Base-by-base conservation (phyloP, 1,284 basidiomycete species). In the Ganoderma lucidum region DNA sequence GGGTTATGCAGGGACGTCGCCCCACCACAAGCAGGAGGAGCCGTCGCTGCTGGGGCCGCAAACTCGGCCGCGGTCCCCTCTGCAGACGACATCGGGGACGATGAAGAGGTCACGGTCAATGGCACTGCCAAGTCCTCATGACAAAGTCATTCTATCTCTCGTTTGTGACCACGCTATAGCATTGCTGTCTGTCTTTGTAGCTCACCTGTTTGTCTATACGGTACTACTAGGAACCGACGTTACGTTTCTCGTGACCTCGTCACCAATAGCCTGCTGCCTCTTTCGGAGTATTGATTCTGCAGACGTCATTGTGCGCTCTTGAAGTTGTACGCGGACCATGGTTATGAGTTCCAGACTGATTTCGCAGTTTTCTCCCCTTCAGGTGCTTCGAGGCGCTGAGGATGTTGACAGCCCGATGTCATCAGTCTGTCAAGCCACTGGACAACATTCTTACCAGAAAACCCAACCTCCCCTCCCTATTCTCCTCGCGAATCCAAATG, bases 61-160 rank as follows among this genome's bases (percentile, higher is more conserved):
- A 90, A 88, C 4, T 94, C 93, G 15, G 93, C 93, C 3, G 88
- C 91, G 30, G 93, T 94, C 3, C 93, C 93, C 2, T 94, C 93
- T 6, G 93, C 93, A 17, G 87, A 94, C 74, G 89, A 93, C 73
- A 82, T 93, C 15, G 89, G 85, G 45, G 78, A 76, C 5, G 81
- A 80, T n/a, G 71, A 73, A 41, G 67, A 70, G 37, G 68, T 71
- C 23, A 69, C 74, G n/a, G 64, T 67, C 19, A 74, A 75, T 44
- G 74, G 75, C 55, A 58, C 56, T 8, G 58, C 58, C 1, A 69
- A 69, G 48, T 44, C 70, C 6, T 42, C 70, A 74, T 72, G 70
- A 71, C 65, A 44, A 10, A 30, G 35, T 32, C 59, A 48, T 60
- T 42, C 28, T 17, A 28, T 67, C 64, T 56, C 37, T 56, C 44